Evolutionary conservation across 2,329 filamentous ascomycete genomes (phyloP), one percentile per base, ranked within the genome.

Genomic region (Aspergillus caelatus): DNA sequence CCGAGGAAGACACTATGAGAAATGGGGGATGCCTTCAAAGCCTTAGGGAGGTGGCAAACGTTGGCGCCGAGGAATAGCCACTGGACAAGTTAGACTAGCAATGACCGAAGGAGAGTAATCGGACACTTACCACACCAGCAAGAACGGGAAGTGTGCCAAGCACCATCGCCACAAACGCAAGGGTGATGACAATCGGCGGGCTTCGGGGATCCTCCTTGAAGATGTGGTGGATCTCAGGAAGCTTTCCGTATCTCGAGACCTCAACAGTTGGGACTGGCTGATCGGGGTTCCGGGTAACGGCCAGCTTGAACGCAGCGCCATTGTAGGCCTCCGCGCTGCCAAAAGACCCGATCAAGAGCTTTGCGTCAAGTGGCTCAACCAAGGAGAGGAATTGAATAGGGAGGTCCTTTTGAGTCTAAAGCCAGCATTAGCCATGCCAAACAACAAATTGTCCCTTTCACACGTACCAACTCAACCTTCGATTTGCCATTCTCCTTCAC

Each of bases 401-500:
- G 64, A 99, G 87, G 73, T 98, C 94, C 82, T 93, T 94, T 63
- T 94, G 91, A 62, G 90, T 87, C 94, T 97, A 65, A 76, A 60
- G 57, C 23, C 52, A 45, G 7, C 58, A 39, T 54, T 45, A 50
- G 36, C 28, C 46, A 30, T 46, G 26, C 28, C 56, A 56, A 52
- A 54, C 28, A 58, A 36, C 34, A 30, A 30, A n/a, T n/a, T 39
- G 45, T 46, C 46, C 19, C 32, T 32, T 41, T 19, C 21, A 19
- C 34, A 83, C 90, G 68, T 86, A 98, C 94, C 79, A 99, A 82
- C 71, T 96, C 91, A 36, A 97, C 84, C 61, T 89, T 89, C 26
- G 87, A 93, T 81, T 97, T 97, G 69, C 95, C 95, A 72, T 85
- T 93, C 11, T 95, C 91, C 82, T 96, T 97, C 55, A 96, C 82